phyloP scores from a whole-genome alignment of 257 asterid species.

The Ophiorrhiza pumila region DNA sequence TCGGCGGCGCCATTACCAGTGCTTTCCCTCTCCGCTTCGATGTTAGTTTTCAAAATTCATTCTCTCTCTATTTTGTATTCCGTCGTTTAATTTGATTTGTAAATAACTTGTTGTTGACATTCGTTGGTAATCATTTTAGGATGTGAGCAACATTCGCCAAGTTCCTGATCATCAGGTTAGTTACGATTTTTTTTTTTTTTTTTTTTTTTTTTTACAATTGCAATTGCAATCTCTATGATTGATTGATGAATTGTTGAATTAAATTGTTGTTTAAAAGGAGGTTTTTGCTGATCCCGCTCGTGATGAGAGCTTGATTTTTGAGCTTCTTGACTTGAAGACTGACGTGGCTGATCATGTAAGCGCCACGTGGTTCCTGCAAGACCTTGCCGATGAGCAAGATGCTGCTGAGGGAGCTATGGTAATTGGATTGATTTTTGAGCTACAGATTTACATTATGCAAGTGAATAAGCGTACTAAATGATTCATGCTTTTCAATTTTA shows the following conservation, averaged over 20 bases:
- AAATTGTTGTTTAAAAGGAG: conserved; percentile 37
- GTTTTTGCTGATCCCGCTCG: conserved; percentile 77
- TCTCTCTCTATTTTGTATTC: background rate
- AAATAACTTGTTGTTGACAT: background rate
- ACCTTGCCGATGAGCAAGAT: conserved; percentile 89
- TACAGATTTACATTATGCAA: background rate
- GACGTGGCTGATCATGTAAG: conserved; percentile 80
- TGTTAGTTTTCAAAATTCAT: conserved; percentile 27
- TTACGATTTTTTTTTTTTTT: background rate
- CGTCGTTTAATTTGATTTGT: background rate
- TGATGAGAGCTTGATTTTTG: conserved; percentile 89
- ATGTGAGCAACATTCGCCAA: conserved; percentile 75
- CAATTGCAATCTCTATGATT: background rate
- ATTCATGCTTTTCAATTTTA: background rate
- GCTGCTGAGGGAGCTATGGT: conserved; percentile 83
- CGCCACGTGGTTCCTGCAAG: conserved; percentile 91
- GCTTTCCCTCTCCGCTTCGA: conserved; percentile 68
- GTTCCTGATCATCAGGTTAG: conserved; percentile 97
- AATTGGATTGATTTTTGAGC: background rate
- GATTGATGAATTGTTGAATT: background rate
- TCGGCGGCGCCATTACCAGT: conserved; percentile 71
- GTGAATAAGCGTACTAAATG: background rate
- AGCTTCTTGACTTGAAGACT: conserved; percentile 71
- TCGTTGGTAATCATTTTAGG: conserved; percentile 32
- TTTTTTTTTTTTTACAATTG: background rate